Evolutionary conservation across 2,329 filamentous ascomycete genomes (phyloP), one percentile per base, ranked within the genome.

Genomic region (Ciborinia camelliae): DNA sequence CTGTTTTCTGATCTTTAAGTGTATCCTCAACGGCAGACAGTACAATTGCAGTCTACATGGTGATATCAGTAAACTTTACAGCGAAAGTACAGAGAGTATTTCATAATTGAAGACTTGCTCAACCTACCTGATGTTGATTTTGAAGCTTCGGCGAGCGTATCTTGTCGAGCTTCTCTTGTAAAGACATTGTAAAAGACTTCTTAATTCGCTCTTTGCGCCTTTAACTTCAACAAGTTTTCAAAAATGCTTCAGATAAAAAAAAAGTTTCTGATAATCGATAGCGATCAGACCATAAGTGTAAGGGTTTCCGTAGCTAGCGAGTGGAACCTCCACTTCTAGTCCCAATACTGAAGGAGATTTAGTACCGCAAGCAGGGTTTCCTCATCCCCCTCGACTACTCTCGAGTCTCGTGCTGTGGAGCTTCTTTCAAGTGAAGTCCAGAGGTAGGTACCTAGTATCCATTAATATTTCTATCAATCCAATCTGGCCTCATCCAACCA

Each of bases 111-210:
- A 41, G 12, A 30, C 6, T 20, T n/a, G 1, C 20, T 14, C 81
- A 71, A 43, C 37, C 26, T 81, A 95, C 92, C 85, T 93, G 92
- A 78, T 96, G 88, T 80, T 97, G 93, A 77, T 91, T 97, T 79
- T 98, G 91, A 74, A 97, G 86, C 79, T 96, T 97, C 64, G 95
- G 95, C 76, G 91, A 95, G 79, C 95, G 91, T 78, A 98, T 97
- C 85, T 96, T 97, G 81, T 94, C 91, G 77, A 99, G 86, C 82
- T 92, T 96, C 82, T 97, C 94, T 77, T 90, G 87, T 74, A 98
- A 81, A 78, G 86, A 86, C 80, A 82, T 82, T 72, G 72, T 79
- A 75, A 66, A 69, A 59, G 63, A 67, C 59, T 66, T 62, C 18
- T 20, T 69, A 65, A 68, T 62, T 67, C n/a, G 69, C 68, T 71